Evolutionary conservation across 2,329 filamentous ascomycete genomes (phyloP).

Genomic region (Trichoderma oligosporum): DNA sequence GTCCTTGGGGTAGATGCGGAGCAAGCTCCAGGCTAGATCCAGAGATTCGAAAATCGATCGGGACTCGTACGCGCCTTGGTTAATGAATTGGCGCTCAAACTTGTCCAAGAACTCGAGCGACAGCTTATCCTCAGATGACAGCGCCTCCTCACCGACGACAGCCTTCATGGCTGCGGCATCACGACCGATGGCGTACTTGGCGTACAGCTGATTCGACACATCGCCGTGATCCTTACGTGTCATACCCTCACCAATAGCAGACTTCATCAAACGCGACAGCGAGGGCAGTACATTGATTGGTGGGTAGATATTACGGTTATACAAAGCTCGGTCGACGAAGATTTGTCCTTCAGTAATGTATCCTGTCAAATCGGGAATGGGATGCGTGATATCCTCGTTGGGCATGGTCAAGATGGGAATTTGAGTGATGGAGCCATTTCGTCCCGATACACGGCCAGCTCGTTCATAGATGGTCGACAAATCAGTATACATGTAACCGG

Average conservation of each 20-base stretch:
- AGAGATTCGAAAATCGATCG: constrained; percentile 89
- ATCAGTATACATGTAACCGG: constrained; percentile 99
- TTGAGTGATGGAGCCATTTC: constrained; percentile 98
- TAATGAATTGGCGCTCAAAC: constrained; percentile 94
- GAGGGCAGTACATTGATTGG: constrained; percentile 98
- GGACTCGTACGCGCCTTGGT: constrained; percentile 87
- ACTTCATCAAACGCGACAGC: constrained; percentile 99
- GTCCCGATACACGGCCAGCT: constrained; percentile 92
- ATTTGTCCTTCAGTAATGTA: constrained; percentile 99
- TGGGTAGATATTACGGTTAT: constrained; percentile 97
- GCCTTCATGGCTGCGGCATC: constrained; percentile 99
- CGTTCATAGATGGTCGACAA: constrained; percentile 99
- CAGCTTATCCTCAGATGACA: constrained; percentile 94
- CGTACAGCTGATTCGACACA: constrained; percentile 98
- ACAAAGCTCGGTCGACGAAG: constrained; percentile 86
- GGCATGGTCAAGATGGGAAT: constrained; percentile 99
- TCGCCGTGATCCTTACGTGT: constrained; percentile 96
- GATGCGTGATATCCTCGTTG: constrained; percentile 99
- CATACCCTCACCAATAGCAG: constrained; percentile 94
- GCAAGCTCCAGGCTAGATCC: constrained; percentile 91
- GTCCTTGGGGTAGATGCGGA: constrained; percentile 97
- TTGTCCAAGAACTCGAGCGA: constrained; percentile 98
- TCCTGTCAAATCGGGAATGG: constrained; percentile 96
- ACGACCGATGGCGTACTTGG: constrained; percentile 98
- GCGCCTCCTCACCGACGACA: constrained; percentile 94